Evolutionary conservation across 768 basidiomycete genomes (phyloP).

Genomic region (Pulveroboletus sp.): DNA sequence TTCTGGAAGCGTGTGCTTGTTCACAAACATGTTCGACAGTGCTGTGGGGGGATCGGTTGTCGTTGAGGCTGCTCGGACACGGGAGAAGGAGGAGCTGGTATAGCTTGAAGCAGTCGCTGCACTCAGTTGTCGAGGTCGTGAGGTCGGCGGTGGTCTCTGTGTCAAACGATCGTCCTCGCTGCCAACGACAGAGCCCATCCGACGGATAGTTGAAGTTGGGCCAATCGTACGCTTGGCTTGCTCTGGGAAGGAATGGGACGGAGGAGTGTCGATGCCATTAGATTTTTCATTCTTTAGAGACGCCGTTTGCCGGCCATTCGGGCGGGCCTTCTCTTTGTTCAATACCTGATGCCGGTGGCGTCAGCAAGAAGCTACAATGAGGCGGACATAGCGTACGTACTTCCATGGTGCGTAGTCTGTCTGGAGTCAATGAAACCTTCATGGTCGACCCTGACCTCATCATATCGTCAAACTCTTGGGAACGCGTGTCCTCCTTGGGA

Average conservation of each 20-base stretch:
- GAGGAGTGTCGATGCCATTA: conserved; percentile 13
- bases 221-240: conserved; percentile 22
- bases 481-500: conserved; percentile 48
- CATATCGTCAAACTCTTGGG: conserved; percentile 89
- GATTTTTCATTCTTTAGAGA: conserved; percentile 21
- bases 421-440: conserved; percentile 94
- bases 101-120: conserved; percentile 38
- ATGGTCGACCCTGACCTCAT: conserved; percentile 87
- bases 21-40: conserved; percentile 11
- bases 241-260: conserved; percentile 17
- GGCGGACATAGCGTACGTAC: conserved; percentile 43
- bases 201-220: conserved; percentile 46
- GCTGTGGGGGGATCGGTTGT: conserved; percentile 26
- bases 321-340: conserved; percentile 64
- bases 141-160: conserved; percentile 33
- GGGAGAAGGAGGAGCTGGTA: conserved; percentile 23
- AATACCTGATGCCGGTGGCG: conserved; percentile 42
- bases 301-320: conserved; percentile 26
- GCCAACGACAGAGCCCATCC: conserved; percentile 61
- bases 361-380: conserved; percentile 14
- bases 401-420: conserved; percentile 90
- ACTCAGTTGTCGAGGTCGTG: conserved; percentile 45
- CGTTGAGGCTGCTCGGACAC: conserved; percentile 31
- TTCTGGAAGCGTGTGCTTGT: conserved; percentile 27
- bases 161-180: conserved; percentile 45